phyloP scores from a whole-genome alignment of 768 basidiomycete species.

The Pleurotus eryngii region DNA sequence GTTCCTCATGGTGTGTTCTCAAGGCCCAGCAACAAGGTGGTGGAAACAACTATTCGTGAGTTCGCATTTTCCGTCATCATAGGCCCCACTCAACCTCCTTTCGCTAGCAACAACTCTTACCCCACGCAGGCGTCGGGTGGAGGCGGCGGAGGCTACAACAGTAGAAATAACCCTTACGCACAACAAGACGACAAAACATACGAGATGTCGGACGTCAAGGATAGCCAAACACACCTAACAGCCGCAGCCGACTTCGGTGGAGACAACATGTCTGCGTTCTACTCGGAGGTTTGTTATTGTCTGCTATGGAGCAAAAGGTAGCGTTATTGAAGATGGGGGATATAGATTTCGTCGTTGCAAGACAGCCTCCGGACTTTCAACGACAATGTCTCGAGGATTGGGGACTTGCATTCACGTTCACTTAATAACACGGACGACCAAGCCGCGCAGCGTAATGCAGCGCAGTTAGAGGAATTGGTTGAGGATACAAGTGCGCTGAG shows the following conservation, averaged over 20 bases:
- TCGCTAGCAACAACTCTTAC: slow-evolving; percentile 49
- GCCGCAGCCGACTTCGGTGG: slow-evolving; percentile 27
- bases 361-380: slow-evolving; percentile 67
- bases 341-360: slow-evolving; percentile 73
- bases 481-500: slow-evolving; percentile 71
- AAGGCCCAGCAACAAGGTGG: slow-evolving; percentile 71
- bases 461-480: slow-evolving; percentile 66
- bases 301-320: not conserved
- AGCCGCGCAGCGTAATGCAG: slow-evolving; percentile 54
- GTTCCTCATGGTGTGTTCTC: not conserved
- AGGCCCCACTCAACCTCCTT: slow-evolving; percentile 11
- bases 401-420: slow-evolving; percentile 71
- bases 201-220: slow-evolving; percentile 70
- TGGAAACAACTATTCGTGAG: slow-evolving; percentile 46
- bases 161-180: slow-evolving; percentile 60
- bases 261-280: slow-evolving; percentile 68
- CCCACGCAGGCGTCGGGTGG: slow-evolving; percentile 63
- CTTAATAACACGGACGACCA: slow-evolving; percentile 75
- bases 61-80: slow-evolving; percentile 13
- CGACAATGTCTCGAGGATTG: slow-evolving; percentile 63
- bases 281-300: slow-evolving; percentile 57
- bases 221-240: slow-evolving; percentile 51
- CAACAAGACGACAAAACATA: slow-evolving; percentile 64
- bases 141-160: slow-evolving; percentile 38
- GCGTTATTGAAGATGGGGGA: not conserved